phyloP scores from a whole-genome alignment of 2,329 filamentous ascomycete species.

The Aspergillus candidus region DNA sequence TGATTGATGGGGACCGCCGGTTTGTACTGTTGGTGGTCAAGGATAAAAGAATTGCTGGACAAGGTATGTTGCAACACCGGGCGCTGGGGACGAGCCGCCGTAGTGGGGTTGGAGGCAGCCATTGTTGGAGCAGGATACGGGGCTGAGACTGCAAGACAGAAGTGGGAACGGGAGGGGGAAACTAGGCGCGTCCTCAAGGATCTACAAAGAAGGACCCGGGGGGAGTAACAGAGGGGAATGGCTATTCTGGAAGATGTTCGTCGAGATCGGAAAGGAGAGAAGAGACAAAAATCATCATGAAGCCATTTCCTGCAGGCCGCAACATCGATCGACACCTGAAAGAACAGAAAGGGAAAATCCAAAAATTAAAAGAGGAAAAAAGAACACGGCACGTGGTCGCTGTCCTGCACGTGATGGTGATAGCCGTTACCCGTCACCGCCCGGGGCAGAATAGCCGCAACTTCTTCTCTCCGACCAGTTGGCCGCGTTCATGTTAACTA shows the following conservation, averaged over 20 bases:
- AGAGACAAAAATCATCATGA: background rate
- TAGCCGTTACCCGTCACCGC: too few species aligned
- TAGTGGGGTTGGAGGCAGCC: constrained; percentile 23
- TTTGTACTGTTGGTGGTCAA: constrained; percentile 46
- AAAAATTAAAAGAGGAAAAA: too few species aligned
- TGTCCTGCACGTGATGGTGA: too few species aligned
- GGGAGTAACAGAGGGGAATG: background rate
- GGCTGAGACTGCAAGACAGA: background rate
- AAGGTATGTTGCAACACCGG: constrained; percentile 40
- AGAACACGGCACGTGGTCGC: too few species aligned
- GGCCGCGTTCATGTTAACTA: too few species aligned
- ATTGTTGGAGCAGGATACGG: constrained; percentile 16
- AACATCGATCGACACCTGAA: too few species aligned
- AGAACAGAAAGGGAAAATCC: too few species aligned
- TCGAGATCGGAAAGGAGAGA: background rate
- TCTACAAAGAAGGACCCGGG: constrained; percentile 1
- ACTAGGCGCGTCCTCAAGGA: too few species aligned
- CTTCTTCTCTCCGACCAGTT: too few species aligned
- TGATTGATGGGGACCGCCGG: constrained; percentile 29
- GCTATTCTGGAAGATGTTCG: background rate
- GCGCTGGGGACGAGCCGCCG: constrained; percentile 27
- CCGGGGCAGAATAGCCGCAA: too few species aligned
- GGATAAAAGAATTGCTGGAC: constrained; percentile 40
- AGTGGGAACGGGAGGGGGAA: background rate
- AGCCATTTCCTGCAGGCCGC: too few species aligned